Conservation (phyloP, 805 yeast genomes). For the Pichia exigua region DNA sequence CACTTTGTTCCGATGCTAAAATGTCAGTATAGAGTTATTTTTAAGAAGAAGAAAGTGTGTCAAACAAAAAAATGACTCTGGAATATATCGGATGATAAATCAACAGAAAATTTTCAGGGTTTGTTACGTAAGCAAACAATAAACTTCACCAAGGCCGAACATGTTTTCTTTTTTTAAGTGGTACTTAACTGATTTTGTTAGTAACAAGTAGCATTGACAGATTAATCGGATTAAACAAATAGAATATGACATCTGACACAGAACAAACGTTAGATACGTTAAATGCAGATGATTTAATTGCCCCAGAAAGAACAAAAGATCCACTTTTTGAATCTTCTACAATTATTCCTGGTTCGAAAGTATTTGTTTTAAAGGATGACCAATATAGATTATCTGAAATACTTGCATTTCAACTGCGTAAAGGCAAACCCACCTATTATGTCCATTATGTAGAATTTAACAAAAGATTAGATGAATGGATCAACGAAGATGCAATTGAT, state of each 20-base stretch:
- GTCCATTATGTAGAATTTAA: constrained; percentile 93
- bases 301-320: constrained; percentile 24
- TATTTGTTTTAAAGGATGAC: constrained; percentile 73
- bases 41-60: background rate
- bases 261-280: constrained; percentile 23
- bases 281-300: constrained; percentile 23
- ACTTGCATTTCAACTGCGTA: constrained; percentile 63
- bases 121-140: background rate
- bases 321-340: constrained; percentile 36
- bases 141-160: background rate
- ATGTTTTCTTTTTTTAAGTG: background rate
- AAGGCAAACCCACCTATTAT: constrained; percentile 74
- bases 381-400: constrained; percentile 80
- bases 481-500: constrained; percentile 63
- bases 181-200: too few species aligned
- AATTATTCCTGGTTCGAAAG: constrained; percentile 69
- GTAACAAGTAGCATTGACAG: too few species aligned
- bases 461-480: constrained; percentile 96
- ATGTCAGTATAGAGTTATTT: background rate
- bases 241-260: constrained; percentile 25
- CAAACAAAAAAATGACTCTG: background rate
- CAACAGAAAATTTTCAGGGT: background rate
- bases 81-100: background rate
- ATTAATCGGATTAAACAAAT: background rate
- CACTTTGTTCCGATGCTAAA: background rate